These are phyloP conservation scores for Termitomyces sp. DNA, from an alignment of 768 basidiomycete genomes.

Conservation along the genomic window DNA sequence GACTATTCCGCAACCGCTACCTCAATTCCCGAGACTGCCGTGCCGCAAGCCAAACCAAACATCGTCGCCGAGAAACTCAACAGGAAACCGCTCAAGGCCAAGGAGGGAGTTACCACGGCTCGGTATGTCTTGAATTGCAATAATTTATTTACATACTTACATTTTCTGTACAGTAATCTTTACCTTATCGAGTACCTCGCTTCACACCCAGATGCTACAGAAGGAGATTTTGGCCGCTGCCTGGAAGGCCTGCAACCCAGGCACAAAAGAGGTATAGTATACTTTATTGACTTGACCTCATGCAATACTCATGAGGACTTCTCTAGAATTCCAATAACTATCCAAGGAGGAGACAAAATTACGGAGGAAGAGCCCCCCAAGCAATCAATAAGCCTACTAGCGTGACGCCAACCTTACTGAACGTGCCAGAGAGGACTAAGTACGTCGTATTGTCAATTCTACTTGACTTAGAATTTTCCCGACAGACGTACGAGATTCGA, in stretches of 20 bases:
- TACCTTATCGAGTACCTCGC: neutral
- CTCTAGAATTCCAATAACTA: too few relatives aligned
- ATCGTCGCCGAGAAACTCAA: neutral
- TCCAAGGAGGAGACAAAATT: too few relatives aligned
- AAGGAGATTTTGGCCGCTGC: neutral
- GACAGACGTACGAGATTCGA: too few relatives aligned
- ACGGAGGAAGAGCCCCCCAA: too few relatives aligned
- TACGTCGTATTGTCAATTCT: too few relatives aligned
- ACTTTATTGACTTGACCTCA: neutral
- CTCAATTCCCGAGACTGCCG: too few relatives aligned
- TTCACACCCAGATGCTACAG: neutral
- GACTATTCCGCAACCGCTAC: too few relatives aligned
- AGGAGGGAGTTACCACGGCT: neutral
- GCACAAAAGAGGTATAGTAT: neutral
- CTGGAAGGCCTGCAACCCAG: neutral
- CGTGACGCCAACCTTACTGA: too few relatives aligned
- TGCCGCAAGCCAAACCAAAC: neutral
- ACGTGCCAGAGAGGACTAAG: too few relatives aligned
- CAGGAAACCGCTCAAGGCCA: neutral
- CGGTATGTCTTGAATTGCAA: neutral
- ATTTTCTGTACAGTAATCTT: neutral
- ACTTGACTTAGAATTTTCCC: too few relatives aligned
- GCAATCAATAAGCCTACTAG: too few relatives aligned
- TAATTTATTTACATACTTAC: neutral
- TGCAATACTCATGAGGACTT: neutral